These are phyloP conservation scores for Metarhizium robertsii DNA, from an alignment of 2,329 filamentous ascomycete species.

Conservation along the genomic window DNA sequence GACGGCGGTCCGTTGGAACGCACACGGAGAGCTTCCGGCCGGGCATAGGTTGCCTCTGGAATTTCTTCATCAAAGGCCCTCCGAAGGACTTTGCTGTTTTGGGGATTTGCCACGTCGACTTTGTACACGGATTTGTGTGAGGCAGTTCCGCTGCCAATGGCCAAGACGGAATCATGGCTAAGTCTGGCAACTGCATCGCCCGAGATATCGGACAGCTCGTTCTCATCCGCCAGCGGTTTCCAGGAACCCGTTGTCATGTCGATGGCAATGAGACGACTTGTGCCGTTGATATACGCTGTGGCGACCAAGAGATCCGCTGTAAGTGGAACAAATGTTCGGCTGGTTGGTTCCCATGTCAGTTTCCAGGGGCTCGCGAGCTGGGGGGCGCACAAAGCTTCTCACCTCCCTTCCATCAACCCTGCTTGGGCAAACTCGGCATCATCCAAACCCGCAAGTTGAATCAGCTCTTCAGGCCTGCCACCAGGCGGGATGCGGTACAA, in stretches of 20 bases:
- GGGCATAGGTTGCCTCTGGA: conserved; percentile 22
- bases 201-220: conserved; percentile 21
- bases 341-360: conserved; percentile 9
- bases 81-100: conserved; percentile 20
- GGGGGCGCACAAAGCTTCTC: conserved; percentile 2
- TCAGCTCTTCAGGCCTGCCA: conserved; percentile 14
- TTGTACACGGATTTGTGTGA: conserved; percentile 25
- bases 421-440: conserved; percentile 30
- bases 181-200: conserved; percentile 25
- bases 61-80: conserved; percentile 24
- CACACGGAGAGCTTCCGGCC: conserved; percentile 25
- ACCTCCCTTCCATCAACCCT: conserved; percentile 22
- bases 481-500: conserved; percentile 29
- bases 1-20: conserved; percentile 15
- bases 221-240: conserved; percentile 19
- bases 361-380: background rate
- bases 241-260: conserved; percentile 24
- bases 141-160: conserved; percentile 25
- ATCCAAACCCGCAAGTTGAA: conserved; percentile 29
- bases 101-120: conserved; percentile 18
- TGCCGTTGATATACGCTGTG: conserved; percentile 21
- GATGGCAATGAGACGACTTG: conserved; percentile 26
- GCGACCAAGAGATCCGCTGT: conserved; percentile 25
- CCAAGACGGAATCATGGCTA: conserved; percentile 25
- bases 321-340: conserved; percentile 30